These are phyloP conservation scores for Tuber indicum DNA, from an alignment of 495 filamentous ascomycete species.

Conservation along the genomic window DNA sequence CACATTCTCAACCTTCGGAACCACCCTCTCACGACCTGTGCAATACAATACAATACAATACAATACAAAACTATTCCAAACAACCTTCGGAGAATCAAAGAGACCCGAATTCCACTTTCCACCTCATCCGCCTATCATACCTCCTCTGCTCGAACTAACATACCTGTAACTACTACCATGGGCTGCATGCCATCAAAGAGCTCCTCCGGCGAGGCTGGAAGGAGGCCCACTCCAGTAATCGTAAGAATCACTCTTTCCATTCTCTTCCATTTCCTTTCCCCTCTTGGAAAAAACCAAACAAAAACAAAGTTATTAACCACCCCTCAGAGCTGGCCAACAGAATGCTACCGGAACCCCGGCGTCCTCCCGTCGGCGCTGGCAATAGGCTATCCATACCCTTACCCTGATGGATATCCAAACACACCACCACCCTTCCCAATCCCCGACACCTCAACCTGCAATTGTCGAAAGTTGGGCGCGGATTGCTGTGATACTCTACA, in stretches of 20 bases:
- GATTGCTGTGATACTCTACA: constrained; percentile 13
- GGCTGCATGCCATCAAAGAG: constrained; percentile 34
- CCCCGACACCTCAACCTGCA: constrained; percentile 7
- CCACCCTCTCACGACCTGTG: not conserved
- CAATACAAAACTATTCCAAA: not conserved
- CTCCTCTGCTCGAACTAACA: not conserved
- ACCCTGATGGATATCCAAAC: constrained; percentile 35
- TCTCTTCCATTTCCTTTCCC: not conserved
- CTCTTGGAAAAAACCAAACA: not conserved
- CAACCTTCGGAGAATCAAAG: not conserved
- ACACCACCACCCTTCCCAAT: constrained; percentile 31
- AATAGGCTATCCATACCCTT: constrained; percentile 37
- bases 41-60: not conserved
- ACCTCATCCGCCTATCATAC: not conserved
- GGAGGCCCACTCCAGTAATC: constrained; percentile 6
- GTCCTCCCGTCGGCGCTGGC: constrained; percentile 32
- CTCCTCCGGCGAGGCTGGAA: constrained; percentile 1
- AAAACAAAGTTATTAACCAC: constrained; percentile 15
- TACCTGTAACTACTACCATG: constrained; percentile 12
- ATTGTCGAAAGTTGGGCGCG: not conserved
- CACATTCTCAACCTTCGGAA: not conserved
- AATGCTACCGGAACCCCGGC: constrained; percentile 35
- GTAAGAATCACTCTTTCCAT: not conserved
- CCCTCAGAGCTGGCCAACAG: constrained; percentile 38
- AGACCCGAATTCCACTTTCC: not conserved